These are phyloP conservation scores for Psophocarpus tetragonolobus DNA, from an alignment of 306 rosid genomes.

Conservation along the genomic window DNA sequence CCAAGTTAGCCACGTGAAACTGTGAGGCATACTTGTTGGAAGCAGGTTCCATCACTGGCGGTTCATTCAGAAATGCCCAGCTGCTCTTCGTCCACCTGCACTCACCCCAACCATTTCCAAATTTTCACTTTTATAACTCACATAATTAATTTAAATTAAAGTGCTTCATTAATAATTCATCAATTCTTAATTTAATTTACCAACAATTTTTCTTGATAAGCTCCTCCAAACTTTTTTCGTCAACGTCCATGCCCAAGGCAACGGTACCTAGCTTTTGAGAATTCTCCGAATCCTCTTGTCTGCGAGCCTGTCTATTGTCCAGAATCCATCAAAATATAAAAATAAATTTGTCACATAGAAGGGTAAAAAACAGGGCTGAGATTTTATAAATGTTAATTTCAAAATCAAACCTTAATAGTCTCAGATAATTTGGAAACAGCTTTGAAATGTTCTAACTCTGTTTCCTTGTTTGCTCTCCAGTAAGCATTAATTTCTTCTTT, in stretches of 20 bases:
- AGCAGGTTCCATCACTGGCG: slow-evolving; percentile 54
- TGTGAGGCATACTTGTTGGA: slow-evolving; percentile 58
- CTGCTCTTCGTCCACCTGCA: slow-evolving; percentile 85
- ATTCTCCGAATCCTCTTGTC: neutral
- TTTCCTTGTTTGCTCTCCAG: slow-evolving; percentile 54
- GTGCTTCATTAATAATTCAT: neutral
- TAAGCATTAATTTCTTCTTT: slow-evolving; percentile 56
- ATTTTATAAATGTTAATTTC: neutral
- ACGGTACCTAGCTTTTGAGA: slow-evolving; percentile 39
- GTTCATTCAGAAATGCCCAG: slow-evolving; percentile 92
- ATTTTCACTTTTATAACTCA: neutral
- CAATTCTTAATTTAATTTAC: slow-evolving; percentile 31
- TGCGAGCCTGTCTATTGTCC: slow-evolving; percentile 20
- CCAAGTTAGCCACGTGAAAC: slow-evolving; percentile 52
- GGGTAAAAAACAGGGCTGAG: neutral
- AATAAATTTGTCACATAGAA: neutral
- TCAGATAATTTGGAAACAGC: slow-evolving; percentile 39
- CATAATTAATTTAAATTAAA: neutral
- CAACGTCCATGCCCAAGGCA: slow-evolving; percentile 21
- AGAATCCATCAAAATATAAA: neutral
- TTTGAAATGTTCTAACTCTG: slow-evolving; percentile 55
- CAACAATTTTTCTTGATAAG: slow-evolving; percentile 56
- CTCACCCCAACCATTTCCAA: neutral
- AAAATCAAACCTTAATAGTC: slow-evolving; percentile 38
- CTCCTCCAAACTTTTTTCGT: slow-evolving; percentile 43